Evolutionary conservation across 2,329 filamentous ascomycete genomes (phyloP).

Genomic region (Fusarium nurragi): DNA sequence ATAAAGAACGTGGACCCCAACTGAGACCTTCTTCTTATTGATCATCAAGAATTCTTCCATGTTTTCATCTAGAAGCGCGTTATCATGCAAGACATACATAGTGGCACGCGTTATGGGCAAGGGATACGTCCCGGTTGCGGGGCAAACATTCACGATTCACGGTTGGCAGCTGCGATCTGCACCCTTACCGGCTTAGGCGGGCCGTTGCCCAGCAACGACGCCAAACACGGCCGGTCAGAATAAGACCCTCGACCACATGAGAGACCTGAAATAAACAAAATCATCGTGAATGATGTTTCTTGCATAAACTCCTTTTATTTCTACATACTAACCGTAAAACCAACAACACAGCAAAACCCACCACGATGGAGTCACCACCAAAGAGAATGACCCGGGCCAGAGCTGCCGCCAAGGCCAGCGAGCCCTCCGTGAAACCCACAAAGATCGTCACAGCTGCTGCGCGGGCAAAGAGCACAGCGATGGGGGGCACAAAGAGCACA

Average conservation of each 20-base stretch:
- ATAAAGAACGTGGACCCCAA: background rate
- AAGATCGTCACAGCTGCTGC: constrained; percentile 61
- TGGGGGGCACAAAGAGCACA: constrained; percentile 48
- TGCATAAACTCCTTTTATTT: constrained; percentile 12
- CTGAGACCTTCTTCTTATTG: constrained; percentile 1
- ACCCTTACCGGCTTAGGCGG: constrained; percentile 28
- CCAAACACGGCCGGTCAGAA: constrained; percentile 41
- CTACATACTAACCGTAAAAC: constrained; percentile 40
- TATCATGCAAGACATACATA: constrained; percentile 1
- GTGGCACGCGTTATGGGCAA: constrained; percentile 18
- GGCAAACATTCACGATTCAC: constrained; percentile 21
- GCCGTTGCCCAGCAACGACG: constrained; percentile 43
- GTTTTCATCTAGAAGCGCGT: constrained; percentile 11
- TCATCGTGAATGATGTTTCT: constrained; percentile 43
- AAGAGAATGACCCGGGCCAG: constrained; percentile 67
- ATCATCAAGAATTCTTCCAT: constrained; percentile 14
- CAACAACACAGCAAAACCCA: constrained; percentile 23
- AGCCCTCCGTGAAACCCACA: constrained; percentile 53
- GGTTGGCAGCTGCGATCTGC: constrained; percentile 32
- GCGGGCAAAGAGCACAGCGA: constrained; percentile 56
- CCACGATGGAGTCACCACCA: constrained; percentile 66
- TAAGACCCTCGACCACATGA: constrained; percentile 28
- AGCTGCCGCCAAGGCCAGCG: constrained; percentile 55
- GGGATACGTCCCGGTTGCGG: constrained; percentile 23
- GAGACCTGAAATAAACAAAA: constrained; percentile 33